Conservation (phyloP, 495 filamentous ascomycete species). For the Penicillium diatomitis region DNA sequence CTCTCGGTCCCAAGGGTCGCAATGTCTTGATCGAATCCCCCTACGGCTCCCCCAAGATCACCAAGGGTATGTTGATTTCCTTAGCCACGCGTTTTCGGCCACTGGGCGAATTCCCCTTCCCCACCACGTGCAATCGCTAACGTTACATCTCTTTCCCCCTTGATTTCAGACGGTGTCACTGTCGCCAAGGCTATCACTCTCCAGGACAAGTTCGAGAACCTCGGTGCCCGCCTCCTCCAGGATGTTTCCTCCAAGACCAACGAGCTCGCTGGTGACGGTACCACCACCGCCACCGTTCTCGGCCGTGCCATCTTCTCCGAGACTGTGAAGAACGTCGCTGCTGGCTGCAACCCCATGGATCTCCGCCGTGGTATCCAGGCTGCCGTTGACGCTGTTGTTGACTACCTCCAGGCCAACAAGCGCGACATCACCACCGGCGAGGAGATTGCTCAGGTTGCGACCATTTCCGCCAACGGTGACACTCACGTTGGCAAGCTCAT, state of each 20-base stretch:
- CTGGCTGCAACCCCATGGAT: constrained; percentile 99
- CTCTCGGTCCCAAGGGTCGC: constrained; percentile 92
- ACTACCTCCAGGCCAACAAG: constrained; percentile 89
- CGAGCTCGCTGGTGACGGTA: constrained; percentile 96
- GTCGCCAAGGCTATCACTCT: constrained; percentile 87
- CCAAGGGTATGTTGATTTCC: constrained; percentile 64
- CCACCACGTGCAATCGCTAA: not conserved
- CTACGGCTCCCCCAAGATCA: constrained; percentile 98
- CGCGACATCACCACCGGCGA: constrained; percentile 93
- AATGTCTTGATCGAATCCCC: constrained; percentile 97
- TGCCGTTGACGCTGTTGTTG: constrained; percentile 86
- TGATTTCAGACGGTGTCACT: constrained; percentile 72
- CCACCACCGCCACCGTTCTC: constrained; percentile 93
- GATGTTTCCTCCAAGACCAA: constrained; percentile 99
- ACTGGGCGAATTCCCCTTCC: too few species aligned
- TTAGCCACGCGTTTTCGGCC: not conserved
- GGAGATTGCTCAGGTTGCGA: constrained; percentile 97
- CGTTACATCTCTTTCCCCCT: not conserved
- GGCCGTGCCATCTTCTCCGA: constrained; percentile 98
- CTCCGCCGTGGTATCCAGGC: constrained; percentile 93
- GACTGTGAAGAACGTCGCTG: constrained; percentile 98
- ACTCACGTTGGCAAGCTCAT: constrained; percentile 92
- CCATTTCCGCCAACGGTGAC: constrained; percentile 96
- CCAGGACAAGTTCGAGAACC: constrained; percentile 99
- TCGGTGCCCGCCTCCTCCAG: constrained; percentile 91